A percentile compares a stretch with the other conserved stretches of the same genome.
Conservation (phyloP, 192 early-diverging fungal genomes). For the Backusella circina region DNA sequence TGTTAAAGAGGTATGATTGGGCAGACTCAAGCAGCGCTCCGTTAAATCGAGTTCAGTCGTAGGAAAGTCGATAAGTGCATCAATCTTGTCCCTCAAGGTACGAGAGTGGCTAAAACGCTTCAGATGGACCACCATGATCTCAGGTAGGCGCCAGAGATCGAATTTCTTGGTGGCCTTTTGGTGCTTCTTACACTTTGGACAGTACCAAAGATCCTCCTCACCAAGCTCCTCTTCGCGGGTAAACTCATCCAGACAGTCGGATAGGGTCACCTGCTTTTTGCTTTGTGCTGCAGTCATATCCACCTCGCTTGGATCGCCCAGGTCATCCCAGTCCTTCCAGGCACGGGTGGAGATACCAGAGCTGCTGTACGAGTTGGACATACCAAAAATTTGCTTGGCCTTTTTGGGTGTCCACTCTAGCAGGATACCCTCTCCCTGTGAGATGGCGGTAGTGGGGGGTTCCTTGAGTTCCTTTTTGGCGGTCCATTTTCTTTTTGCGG, state of each 20-base stretch:
- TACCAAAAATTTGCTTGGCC: slow-evolving; percentile 25
- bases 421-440: slow-evolving; percentile 32
- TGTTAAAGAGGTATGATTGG: not conserved
- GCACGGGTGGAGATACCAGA: slow-evolving; percentile 1
- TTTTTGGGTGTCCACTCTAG: slow-evolving; percentile 5
- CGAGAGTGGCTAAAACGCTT: slow-evolving; percentile 76
- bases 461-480: not conserved
- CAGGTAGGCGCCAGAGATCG: slow-evolving; percentile 75
- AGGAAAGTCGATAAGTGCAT: slow-evolving; percentile 70
- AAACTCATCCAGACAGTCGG: slow-evolving; percentile 74
- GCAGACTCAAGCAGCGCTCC: slow-evolving; percentile 34
- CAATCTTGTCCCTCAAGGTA: slow-evolving; percentile 69
- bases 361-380: not conserved
- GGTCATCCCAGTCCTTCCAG: slow-evolving; percentile 23
- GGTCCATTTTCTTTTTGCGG: not conserved
- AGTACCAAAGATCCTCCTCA: slow-evolving; percentile 79
- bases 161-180: slow-evolving; percentile 75
- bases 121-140: slow-evolving; percentile 77
- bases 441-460: not conserved
- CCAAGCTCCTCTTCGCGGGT: slow-evolving; percentile 69
- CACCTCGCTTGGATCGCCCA: slow-evolving; percentile 18
- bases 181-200: slow-evolving; percentile 73
- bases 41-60: slow-evolving; percentile 60
- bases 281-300: not conserved
- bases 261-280: slow-evolving; percentile 49